Evolutionary conservation across 192 early-diverging fungal genomes (phyloP).

Genomic region (Allomyces javanicus): DNA sequence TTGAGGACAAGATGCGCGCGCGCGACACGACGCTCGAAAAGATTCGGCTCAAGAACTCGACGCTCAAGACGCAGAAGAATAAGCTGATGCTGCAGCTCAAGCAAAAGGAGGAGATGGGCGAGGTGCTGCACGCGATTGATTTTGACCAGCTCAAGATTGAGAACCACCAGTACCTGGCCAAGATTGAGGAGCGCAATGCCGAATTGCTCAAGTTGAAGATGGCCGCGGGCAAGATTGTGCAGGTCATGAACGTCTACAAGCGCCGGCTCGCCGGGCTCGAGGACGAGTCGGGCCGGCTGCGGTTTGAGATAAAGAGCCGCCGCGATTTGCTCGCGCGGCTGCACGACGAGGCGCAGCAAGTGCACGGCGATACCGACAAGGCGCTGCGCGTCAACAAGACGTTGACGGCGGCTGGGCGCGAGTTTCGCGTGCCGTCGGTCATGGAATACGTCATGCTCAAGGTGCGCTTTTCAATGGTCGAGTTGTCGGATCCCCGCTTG

Average conservation of each 20-base stretch:
- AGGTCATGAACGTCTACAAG: constrained; percentile 39
- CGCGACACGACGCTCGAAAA: constrained; percentile 39
- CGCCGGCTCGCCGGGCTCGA: constrained; percentile 25
- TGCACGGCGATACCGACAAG: constrained; percentile 18
- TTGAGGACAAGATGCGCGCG: constrained; percentile 31
- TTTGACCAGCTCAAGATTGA: constrained; percentile 47
- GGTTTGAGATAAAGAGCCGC: constrained; percentile 21
- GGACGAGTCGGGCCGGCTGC: constrained; percentile 17
- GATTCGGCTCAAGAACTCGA: constrained; percentile 34
- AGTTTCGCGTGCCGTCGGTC: constrained; percentile 30
- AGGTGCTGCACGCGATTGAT: constrained; percentile 42
- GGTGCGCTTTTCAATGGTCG: background rate
- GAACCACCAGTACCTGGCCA: constrained; percentile 39
- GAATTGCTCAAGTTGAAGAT: constrained; percentile 43
- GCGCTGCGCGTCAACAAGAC: constrained; percentile 13
- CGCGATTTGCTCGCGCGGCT: constrained; percentile 26
- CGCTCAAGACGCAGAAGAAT: constrained; percentile 38
- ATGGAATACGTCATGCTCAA: constrained; percentile 3
- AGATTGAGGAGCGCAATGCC: constrained; percentile 38
- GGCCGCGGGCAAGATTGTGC: constrained; percentile 36
- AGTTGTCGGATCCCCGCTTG: no score
- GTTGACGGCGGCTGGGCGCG: constrained; percentile 20
- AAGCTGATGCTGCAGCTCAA: constrained; percentile 40
- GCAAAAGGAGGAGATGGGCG: constrained; percentile 48
- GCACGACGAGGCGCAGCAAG: constrained; percentile 15